Evolutionary conservation across 2,329 filamentous ascomycete species (phyloP).

Genomic region (Verruconis gallopava): DNA sequence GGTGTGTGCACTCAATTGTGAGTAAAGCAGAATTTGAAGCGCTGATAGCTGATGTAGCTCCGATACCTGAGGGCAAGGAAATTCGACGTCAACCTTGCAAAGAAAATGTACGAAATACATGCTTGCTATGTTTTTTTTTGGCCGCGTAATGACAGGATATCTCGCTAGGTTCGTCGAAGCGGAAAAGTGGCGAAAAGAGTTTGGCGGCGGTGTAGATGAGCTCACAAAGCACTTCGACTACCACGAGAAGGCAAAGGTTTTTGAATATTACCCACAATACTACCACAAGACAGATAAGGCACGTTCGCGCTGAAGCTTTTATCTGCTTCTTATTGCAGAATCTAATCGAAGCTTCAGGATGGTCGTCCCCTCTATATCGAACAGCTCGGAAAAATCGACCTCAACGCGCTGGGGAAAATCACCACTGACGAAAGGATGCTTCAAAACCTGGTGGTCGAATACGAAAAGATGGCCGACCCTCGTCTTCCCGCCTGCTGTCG

Average conservation of each 20-base stretch:
- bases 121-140: too few relatives aligned
- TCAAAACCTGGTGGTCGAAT: constrained; percentile 90
- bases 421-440: constrained; percentile 89
- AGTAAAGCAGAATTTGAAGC: background rate
- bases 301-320: constrained; percentile 7
- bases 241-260: constrained; percentile 69
- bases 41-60: constrained; percentile 40
- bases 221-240: constrained; percentile 74
- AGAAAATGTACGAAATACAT: constrained; percentile 66
- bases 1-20: background rate
- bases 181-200: constrained; percentile 84
- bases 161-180: constrained; percentile 73
- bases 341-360: constrained; percentile 46
- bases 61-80: constrained; percentile 90
- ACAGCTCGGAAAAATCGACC: constrained; percentile 84
- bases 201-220: constrained; percentile 59
- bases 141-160: background rate
- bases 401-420: constrained; percentile 83
- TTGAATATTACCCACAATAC: constrained; percentile 93
- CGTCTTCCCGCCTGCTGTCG: constrained; percentile 90
- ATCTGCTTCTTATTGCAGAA: background rate
- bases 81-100: constrained; percentile 73
- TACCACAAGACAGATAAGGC: constrained; percentile 93
- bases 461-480: constrained; percentile 89
- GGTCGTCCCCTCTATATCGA: constrained; percentile 96